Conservation (phyloP, 495 filamentous ascomycete genomes). For the Penicillium paxilli region DNA sequence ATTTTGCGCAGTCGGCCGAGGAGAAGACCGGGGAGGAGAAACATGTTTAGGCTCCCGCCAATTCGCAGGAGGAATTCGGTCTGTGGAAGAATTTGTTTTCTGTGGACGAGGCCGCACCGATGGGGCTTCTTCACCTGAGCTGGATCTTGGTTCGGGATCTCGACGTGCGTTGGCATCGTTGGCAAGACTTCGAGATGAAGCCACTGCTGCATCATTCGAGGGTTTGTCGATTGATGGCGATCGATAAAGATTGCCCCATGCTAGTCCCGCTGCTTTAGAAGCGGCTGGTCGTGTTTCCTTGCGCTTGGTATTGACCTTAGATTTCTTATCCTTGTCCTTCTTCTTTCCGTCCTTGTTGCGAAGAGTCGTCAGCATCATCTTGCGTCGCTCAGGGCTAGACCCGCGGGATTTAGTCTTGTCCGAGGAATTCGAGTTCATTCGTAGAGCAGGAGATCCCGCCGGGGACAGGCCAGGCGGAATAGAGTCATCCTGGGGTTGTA, state of each 20-base stretch:
- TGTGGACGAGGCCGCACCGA: slow-evolving; percentile 5
- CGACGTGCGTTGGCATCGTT: slow-evolving; percentile 25
- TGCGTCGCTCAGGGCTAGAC: slow-evolving; percentile 78
- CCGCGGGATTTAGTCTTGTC: slow-evolving; percentile 58
- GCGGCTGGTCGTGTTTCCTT: slow-evolving; percentile 54
- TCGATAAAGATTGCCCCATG: slow-evolving; percentile 66
- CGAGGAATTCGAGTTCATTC: slow-evolving; percentile 41
- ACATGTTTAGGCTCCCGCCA: slow-evolving; percentile 33
- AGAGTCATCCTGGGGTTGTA: slow-evolving; percentile 15
- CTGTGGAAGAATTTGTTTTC: slow-evolving; percentile 7
- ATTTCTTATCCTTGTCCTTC: slow-evolving; percentile 43
- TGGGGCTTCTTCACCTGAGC: slow-evolving; percentile 30
- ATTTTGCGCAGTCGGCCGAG: slow-evolving; percentile 2
- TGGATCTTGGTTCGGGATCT: slow-evolving; percentile 23
- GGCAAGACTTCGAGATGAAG: slow-evolving; percentile 34
- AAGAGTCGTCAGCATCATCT: slow-evolving; percentile 81
- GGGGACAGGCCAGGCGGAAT: slow-evolving; percentile 5
- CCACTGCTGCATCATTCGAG: slow-evolving; percentile 35
- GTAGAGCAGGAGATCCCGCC: slow-evolving; percentile 30
- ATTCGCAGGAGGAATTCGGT: slow-evolving; percentile 28
- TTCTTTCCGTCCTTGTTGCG: slow-evolving; percentile 63
- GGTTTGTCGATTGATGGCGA: slow-evolving; percentile 30
- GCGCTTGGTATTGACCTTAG: slow-evolving; percentile 31
- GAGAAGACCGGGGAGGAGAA: slow-evolving; percentile 15
- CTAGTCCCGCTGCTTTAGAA: slow-evolving; percentile 83